phyloP scores from a whole-genome alignment of 768 basidiomycete genomes.

The Mycena rosella region DNA sequence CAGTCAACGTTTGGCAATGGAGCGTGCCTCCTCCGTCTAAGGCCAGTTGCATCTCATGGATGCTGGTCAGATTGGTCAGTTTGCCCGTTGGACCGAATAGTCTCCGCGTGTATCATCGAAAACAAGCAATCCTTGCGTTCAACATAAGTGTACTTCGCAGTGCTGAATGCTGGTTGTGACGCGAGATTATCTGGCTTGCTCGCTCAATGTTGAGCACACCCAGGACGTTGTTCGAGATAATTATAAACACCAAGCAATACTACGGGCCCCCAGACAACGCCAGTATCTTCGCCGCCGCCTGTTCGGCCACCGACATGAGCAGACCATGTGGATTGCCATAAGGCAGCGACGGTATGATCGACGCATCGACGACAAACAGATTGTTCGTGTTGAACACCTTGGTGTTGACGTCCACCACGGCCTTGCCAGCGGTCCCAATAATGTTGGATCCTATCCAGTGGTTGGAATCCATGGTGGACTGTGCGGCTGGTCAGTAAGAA shows the following conservation, averaged over 20 bases:
- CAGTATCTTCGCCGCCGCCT: conserved; percentile 55
- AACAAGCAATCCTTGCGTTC: too few species aligned
- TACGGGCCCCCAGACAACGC: conserved; percentile 43
- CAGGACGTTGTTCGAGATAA: background rate
- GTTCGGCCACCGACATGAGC: conserved; percentile 56
- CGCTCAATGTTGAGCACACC: too few species aligned
- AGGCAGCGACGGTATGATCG: conserved; percentile 43
- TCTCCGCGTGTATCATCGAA: too few species aligned
- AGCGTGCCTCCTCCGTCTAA: too few species aligned
- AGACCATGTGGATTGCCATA: conserved; percentile 55
- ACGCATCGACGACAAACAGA: conserved; percentile 57
- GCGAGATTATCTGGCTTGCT: too few species aligned
- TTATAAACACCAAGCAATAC: background rate
- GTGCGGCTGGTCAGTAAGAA: background rate
- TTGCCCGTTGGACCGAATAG: too few species aligned
- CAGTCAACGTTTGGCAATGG: too few species aligned
- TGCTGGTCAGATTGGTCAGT: too few species aligned
- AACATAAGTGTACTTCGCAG: too few species aligned
- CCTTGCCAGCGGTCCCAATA: conserved; percentile 44
- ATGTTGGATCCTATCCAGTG: conserved; percentile 57
- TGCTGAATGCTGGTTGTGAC: too few species aligned
- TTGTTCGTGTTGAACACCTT: conserved; percentile 49
- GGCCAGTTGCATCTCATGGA: too few species aligned
- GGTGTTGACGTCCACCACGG: conserved; percentile 55
- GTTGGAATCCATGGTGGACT: conserved; percentile 51